Percentiles rank a stretch among this genome's conserved stretches.
Evolutionary conservation across 768 basidiomycete genomes (phyloP).

Genomic region (Psilocybe sp.): DNA sequence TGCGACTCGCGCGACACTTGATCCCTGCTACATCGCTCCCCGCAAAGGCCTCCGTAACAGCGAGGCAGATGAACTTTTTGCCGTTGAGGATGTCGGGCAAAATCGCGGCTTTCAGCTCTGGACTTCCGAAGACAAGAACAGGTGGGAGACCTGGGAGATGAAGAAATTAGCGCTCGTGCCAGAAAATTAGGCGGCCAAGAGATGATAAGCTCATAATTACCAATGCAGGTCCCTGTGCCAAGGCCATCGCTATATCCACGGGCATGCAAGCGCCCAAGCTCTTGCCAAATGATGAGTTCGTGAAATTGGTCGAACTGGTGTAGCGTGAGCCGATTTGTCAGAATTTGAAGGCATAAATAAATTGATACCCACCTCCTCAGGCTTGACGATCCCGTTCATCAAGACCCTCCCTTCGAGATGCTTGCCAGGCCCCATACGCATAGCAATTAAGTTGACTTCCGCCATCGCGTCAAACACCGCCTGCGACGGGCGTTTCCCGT

Average conservation of each 20-base stretch:
- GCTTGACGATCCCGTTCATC: conserved; percentile 70
- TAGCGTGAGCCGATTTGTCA: background rate
- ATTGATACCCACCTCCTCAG: conserved; percentile 57
- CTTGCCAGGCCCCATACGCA: conserved; percentile 88
- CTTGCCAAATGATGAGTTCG: conserved; percentile 70
- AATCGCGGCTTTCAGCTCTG: conserved; percentile 58
- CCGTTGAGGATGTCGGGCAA: conserved; percentile 55
- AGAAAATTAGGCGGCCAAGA: background rate
- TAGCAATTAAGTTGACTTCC: conserved; percentile 42
- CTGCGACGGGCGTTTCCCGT: conserved; percentile 75
- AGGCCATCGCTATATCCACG: conserved; percentile 79
- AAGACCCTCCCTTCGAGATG: conserved; percentile 77
- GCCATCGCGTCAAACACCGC: conserved; percentile 71
- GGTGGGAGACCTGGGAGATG: conserved; percentile 57
- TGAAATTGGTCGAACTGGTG: conserved; percentile 70
- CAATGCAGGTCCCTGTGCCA: conserved; percentile 39
- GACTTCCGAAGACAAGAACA: conserved; percentile 75
- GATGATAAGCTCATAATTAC: background rate
- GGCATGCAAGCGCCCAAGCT: conserved; percentile 65
- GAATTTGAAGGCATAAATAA: background rate
- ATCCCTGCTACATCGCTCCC: conserved; percentile 73
- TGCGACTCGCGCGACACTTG: conserved; percentile 67
- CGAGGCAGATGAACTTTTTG: conserved; percentile 73
- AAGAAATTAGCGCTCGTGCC: too few species aligned
- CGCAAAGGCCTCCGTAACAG: conserved; percentile 85